Percentiles rank a stretch among this genome's conserved stretches.
These are phyloP conservation scores for Plasmodium ovale DNA, from an alignment of 169 alveolate species.

Conservation along the genomic window DNA sequence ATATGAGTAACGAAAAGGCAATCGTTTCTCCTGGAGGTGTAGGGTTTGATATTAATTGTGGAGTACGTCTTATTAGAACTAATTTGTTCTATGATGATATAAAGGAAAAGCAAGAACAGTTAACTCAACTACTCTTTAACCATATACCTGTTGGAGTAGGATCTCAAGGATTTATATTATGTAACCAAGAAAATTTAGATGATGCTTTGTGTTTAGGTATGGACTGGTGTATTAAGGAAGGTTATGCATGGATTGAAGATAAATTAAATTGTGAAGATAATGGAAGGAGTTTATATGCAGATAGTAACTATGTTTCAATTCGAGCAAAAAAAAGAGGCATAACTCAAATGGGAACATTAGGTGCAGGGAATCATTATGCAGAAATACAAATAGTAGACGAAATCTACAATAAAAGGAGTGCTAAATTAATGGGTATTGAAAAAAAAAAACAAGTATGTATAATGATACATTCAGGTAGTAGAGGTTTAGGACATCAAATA, in stretches of 20 bases:
- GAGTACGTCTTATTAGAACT: conserved; percentile 88
- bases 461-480: conserved; percentile 92
- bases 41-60: conserved; percentile 94
- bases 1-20: conserved; percentile 85
- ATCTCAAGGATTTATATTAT: conserved; percentile 87
- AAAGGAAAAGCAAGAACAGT: conserved; percentile 82
- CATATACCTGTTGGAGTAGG: conserved; percentile 94
- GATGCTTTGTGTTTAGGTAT: conserved; percentile 89
- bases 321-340: conserved; percentile 91
- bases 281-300: conserved; percentile 91
- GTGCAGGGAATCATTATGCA: conserved; percentile 94
- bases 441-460: conserved; percentile 86
- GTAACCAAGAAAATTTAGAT: conserved; percentile 78
- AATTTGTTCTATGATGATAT: conserved; percentile 80
- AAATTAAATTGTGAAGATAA: conserved; percentile 90
- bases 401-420: conserved; percentile 88
- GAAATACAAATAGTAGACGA: conserved; percentile 92
- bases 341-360: conserved; percentile 93
- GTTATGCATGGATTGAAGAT: conserved; percentile 90
- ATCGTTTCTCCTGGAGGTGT: conserved; percentile 94
- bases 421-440: conserved; percentile 91
- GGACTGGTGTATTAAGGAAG: conserved; percentile 87
- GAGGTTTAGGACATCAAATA: conserved; percentile 93
- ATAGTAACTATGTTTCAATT: conserved; percentile 87
- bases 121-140: conserved; percentile 89